Percentiles rank a stretch among this genome's conserved stretches.
Evolutionary conservation across 2,329 filamentous ascomycete genomes (phyloP).

Genomic region (Bipolaris oryzae): DNA sequence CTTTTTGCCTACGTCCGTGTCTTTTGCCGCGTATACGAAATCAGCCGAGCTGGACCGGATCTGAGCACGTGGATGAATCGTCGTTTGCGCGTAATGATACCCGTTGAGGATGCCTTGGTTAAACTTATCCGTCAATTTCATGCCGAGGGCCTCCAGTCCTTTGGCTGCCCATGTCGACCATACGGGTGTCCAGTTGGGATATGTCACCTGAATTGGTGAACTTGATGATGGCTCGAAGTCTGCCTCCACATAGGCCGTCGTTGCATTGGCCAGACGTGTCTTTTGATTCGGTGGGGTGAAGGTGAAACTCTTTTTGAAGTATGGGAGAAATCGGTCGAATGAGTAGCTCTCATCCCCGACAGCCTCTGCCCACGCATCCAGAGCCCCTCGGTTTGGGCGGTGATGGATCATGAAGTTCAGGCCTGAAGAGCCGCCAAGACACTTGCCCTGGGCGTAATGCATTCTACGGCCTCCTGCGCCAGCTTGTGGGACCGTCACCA

Average conservation of each 20-base stretch:
- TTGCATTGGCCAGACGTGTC: background rate
- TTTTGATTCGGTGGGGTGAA: background rate
- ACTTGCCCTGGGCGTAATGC: constrained; percentile 7
- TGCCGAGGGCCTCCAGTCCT: background rate
- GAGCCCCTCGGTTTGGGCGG: constrained; percentile 1
- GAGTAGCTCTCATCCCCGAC: background rate
- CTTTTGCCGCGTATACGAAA: background rate
- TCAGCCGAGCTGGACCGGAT: constrained; percentile 1
- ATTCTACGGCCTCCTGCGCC: background rate
- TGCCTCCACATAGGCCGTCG: background rate
- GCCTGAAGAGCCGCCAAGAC: constrained; percentile 25
- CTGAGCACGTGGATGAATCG: background rate
- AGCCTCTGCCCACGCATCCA: background rate
- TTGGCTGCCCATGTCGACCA: constrained; percentile 2
- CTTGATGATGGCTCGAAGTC: background rate
- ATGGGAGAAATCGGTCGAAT: background rate
- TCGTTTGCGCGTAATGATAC: background rate
- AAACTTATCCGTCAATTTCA: background rate
- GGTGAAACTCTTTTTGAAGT: background rate
- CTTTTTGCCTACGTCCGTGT: background rate
- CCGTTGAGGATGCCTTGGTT: constrained; percentile 1
- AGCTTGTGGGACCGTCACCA: constrained; percentile 1
- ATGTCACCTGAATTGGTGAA: background rate
- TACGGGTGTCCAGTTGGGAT: constrained; percentile 1
- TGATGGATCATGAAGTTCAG: constrained; percentile 2